phyloP scores from a whole-genome alignment of 2,329 filamentous ascomycete species.

The Rachicladosporium sp. region DNA sequence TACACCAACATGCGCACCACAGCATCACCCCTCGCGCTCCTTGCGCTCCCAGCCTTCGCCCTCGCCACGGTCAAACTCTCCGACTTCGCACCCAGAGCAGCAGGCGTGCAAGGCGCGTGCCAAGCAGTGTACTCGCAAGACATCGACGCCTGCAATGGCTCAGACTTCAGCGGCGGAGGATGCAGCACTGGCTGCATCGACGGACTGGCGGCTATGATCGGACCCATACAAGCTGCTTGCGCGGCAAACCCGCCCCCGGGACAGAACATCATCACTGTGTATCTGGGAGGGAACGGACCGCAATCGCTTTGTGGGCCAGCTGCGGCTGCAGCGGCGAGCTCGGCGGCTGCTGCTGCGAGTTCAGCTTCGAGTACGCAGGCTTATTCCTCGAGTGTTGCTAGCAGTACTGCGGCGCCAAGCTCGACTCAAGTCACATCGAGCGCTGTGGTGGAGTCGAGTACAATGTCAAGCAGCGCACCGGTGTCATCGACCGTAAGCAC shows the following conservation, averaged over 20 bases:
- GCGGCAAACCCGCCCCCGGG: constrained; percentile 19
- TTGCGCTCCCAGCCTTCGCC: constrained; percentile 16
- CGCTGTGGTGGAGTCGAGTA: constrained; percentile 10
- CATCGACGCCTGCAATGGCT: constrained; percentile 28
- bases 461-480: constrained; percentile 4
- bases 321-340: constrained; percentile 6
- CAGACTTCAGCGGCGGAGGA: constrained; percentile 25
- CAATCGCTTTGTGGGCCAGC: constrained; percentile 27
- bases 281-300: constrained; percentile 28
- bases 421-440: constrained; percentile 8
- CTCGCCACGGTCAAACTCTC: constrained; percentile 28
- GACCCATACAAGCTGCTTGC: constrained; percentile 24
- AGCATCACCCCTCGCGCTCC: constrained; percentile 7
- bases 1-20: constrained; percentile 6
- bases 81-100: constrained; percentile 32
- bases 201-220: constrained; percentile 25
- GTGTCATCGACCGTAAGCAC: background rate
- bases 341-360: constrained; percentile 1
- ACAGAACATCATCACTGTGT: constrained; percentile 30
- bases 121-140: constrained; percentile 27
- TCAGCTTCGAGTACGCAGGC: constrained; percentile 7
- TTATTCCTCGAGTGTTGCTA: constrained; percentile 1
- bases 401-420: constrained; percentile 9
- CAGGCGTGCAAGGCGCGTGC: constrained; percentile 28
- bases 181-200: constrained; percentile 29